Evolutionary conservation across 129 eudicot species (phyloP).

Genomic region (Escallonia rubra): DNA sequence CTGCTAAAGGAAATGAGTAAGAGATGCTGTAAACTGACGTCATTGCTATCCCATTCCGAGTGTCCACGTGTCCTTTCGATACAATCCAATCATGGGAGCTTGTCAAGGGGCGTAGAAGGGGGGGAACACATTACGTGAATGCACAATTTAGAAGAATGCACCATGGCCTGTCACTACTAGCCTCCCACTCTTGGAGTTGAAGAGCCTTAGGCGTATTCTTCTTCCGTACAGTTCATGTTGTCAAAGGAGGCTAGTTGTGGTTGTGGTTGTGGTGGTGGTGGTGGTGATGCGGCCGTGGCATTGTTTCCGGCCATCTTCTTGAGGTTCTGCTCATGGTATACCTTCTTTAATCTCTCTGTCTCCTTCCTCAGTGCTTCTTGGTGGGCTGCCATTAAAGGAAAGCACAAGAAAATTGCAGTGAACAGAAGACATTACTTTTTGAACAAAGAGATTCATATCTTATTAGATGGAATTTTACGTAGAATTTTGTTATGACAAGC

Average conservation of each 20-base stretch:
- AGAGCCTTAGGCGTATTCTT: constrained; percentile 10
- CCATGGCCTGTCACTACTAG: constrained; percentile 3
- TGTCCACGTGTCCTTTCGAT: constrained; percentile 9
- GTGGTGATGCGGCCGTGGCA: constrained; percentile 8
- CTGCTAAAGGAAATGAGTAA: neutral
- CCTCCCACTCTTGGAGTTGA: neutral
- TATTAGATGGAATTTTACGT: too few species aligned
- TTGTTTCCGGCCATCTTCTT: constrained; percentile 42
- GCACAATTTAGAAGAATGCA: constrained; percentile 40
- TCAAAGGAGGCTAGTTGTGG: constrained; percentile 7
- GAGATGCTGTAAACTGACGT: constrained; percentile 32
- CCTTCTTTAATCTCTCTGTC: constrained; percentile 83
- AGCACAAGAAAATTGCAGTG: too few species aligned
- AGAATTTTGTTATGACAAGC: too few species aligned
- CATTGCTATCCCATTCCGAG: constrained; percentile 7
- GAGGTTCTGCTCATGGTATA: constrained; percentile 64
- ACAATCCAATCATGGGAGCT: constrained; percentile 27
- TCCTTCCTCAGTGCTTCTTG: constrained; percentile 95
- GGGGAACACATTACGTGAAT: constrained; percentile 68
- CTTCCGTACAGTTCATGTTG: constrained; percentile 27
- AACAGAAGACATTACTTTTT: too few species aligned
- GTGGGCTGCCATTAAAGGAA: constrained; percentile 48
- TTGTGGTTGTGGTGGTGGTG: constrained; percentile 15
- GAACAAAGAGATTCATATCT: too few species aligned
- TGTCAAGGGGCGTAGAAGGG: constrained; percentile 20